Base-by-base conservation (phyloP, 495 filamentous ascomycete species). In the Neurospora tetrasperma region DNA sequence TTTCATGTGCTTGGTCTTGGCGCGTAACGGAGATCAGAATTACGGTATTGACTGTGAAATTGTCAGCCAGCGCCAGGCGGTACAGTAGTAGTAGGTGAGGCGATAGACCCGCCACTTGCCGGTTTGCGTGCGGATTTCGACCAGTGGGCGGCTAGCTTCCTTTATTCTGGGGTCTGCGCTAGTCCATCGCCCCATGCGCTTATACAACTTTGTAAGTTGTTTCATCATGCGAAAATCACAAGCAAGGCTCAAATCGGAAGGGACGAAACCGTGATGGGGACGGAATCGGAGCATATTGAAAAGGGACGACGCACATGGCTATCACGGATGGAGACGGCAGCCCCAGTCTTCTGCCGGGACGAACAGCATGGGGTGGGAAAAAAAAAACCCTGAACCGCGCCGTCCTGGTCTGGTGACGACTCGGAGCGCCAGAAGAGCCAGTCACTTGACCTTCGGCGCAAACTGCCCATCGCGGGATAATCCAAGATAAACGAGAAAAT, bases 361-460 rank as follows among this genome's bases (percentile, higher is more conserved):
- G 8, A 62, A 62, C 4, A 31, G 54, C 20, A 62, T 62, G 23
- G 12, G 27, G 20, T 35, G 35, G 5, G 11, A 4, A 27, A 27
- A 62, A 44, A 44, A n/a, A 44, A 44, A n/a, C 0, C 48, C 23
- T 62, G 48, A 35, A 62, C 54, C 54, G 54, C 27, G 27, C 54
- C 27, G 12, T 27, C 23, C 27, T 16, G 27, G 54, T 35, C 54
- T 27, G 54, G 54, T 62, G 54, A 62, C 54, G 12, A 62, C 54
- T 62, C 54, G 54, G 54, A 31, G 27, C 54, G 27, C 54, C 54
- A 62, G 12, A 8, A 62, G 35, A 62, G 16, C n/a, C 35, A 70
- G 72, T 73, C 72, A 73, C 44, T 73, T 73, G 68, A 73, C 72
- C 69, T 62, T 71, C 43, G 35, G 23, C 27, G 27, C 27, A 62